Conservation (phyloP, 2,329 filamentous ascomycete genomes). For the Cercospora brassicicola region DNA sequence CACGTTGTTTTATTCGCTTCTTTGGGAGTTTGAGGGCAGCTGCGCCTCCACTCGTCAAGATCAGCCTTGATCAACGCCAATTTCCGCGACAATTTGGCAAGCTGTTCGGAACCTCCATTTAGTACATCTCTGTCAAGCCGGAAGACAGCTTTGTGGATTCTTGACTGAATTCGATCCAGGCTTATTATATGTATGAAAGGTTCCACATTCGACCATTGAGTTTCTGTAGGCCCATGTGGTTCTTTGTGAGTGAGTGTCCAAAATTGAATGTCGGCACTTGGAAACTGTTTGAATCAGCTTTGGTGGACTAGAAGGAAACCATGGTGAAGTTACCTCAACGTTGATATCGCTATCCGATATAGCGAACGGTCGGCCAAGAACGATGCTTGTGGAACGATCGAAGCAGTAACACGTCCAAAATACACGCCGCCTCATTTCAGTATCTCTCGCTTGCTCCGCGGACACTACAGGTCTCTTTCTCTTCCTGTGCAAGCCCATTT, state of each 20-base stretch:
- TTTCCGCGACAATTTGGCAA: neutral
- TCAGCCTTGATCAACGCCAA: neutral
- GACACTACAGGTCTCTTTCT: neutral
- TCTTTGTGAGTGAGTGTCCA: neutral
- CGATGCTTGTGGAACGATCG: neutral
- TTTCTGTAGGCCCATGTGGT: neutral
- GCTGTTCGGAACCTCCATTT: neutral
- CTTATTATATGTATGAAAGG: neutral
- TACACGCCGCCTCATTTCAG: neutral
- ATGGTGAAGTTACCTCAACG: neutral
- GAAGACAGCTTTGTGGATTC: neutral
- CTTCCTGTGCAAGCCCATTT: neutral
- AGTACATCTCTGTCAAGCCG: neutral
- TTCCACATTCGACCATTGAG: neutral
- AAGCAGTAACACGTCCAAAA: neutral
- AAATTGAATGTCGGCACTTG: neutral
- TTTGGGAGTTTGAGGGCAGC: neutral
- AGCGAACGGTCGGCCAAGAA: neutral
- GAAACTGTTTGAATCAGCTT: neutral
- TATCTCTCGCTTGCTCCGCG: neutral
- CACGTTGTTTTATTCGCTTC: neutral
- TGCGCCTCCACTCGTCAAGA: neutral
- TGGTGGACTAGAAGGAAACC: neutral
- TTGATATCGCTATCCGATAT: neutral
- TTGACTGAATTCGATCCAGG: neutral